Evolutionary conservation across 176 grass and related monocot genomes (phyloP).

Genomic region (Ananas comosus): DNA sequence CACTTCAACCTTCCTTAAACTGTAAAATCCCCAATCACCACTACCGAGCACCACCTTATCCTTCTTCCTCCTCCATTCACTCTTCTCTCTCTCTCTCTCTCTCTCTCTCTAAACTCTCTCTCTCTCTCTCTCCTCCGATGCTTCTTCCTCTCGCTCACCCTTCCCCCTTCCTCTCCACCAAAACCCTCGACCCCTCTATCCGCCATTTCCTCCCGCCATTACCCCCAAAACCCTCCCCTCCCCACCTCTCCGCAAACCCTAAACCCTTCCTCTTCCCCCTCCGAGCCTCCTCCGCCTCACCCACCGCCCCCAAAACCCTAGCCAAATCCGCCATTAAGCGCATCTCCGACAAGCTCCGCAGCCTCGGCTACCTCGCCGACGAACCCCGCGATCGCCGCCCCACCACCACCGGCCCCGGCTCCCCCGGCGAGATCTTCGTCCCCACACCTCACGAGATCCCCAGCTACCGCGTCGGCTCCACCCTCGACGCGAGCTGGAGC

Average conservation of each 20-base stretch:
- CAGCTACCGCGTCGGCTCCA: constrained; percentile 48
- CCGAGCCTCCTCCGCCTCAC: not conserved
- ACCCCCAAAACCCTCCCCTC: constrained; percentile 16
- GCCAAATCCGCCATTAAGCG: constrained; percentile 61
- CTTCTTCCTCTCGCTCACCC: constrained; percentile 30
- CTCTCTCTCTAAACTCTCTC: not conserved
- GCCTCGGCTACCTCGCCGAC: constrained; percentile 54
- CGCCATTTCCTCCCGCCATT: not conserved
- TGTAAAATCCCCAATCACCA: too few species aligned
- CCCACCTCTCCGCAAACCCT: not conserved
- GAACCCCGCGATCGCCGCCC: not conserved
- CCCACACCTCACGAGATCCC: constrained; percentile 55
- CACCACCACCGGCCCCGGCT: constrained; percentile 2
- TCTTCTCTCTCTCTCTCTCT: too few species aligned
- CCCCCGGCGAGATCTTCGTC: constrained; percentile 71
- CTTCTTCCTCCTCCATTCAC: too few species aligned
- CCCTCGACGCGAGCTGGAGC: constrained; percentile 70
- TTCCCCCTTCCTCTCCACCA: constrained; percentile 13
- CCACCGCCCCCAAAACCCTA: constrained; percentile 28
- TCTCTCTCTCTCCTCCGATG: constrained; percentile 23
- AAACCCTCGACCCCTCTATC: constrained; percentile 5
- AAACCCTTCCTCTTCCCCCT: not conserved
- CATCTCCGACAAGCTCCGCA: constrained; percentile 88
- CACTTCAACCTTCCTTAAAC: too few species aligned
- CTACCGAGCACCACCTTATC: too few species aligned